Evolutionary conservation across 768 basidiomycete species (phyloP), one percentile per base, ranked within the genome.

Genomic region (Phylloporus rhodoxanthus): DNA sequence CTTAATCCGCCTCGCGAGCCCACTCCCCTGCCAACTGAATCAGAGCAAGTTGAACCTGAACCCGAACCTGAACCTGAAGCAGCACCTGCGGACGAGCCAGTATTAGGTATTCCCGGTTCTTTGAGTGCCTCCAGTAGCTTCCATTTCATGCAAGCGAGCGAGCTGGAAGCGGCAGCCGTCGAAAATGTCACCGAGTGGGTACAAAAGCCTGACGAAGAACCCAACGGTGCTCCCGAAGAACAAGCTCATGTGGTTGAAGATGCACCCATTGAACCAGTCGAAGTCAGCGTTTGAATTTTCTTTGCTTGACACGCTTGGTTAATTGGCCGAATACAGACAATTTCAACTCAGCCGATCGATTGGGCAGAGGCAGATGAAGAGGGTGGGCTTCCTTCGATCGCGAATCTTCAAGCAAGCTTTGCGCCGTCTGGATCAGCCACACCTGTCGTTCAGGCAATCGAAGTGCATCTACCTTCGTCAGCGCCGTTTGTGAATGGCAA

Each of bases 291-390:
- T 47, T 49, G 1, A 42, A 7, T 25, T 40, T 15, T 13, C 29
- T 34, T 30, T 28, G 0, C 23, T 15, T 14, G 25, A 26, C 14
- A 3, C 29, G 32, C 7, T 17, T 34, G 23, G 33, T 41, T 52
- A 10, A 65, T 43, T 20, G 0, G 10, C 17, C 17, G n/a, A 19
- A 13, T 9, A n/a, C 32, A 66, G 65, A 34, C 54, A 0, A 50
- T 45, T 29, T 57, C 65, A 8, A 26, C 54, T 21, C 67, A 61
- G n/a, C 69, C 79, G 23, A 74, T 91, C 48, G 84, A 91, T 65
- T 91, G 90, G 89, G 86, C 89, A 14, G 65, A 67, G 33, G 82
- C 80, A 36, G 87, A 89, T 48, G 85, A 88, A n/a, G 84, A 85
- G 54, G 79, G 74, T 15, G 87, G 78, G 5, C 77, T 91, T 14